These are phyloP conservation scores for Bipolaris zeicola DNA, from an alignment of 2,329 filamentous ascomycete species.

Conservation along the genomic window DNA sequence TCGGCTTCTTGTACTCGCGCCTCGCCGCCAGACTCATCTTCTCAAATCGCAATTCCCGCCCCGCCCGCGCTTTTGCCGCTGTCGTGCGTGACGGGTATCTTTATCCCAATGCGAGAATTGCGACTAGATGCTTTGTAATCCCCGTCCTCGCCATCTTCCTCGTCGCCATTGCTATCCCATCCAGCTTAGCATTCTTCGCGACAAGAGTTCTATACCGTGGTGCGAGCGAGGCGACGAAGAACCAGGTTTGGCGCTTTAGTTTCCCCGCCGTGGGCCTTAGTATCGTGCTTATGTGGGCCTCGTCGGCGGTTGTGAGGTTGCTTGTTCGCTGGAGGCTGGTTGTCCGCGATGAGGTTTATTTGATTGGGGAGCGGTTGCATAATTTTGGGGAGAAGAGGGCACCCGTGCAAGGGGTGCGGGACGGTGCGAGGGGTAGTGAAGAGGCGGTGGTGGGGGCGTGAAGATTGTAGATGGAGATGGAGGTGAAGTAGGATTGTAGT, in stretches of 20 bases:
- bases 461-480: too few species aligned
- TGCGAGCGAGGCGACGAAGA: conserved; percentile 57
- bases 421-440: neutral
- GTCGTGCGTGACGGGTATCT: conserved; percentile 74
- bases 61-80: conserved; percentile 74
- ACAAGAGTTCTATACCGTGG: conserved; percentile 50
- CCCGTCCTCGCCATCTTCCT: conserved; percentile 69
- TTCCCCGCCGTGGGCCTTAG: conserved; percentile 69
- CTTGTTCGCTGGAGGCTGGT: conserved; percentile 77
- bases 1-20: conserved; percentile 89
- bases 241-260: conserved; percentile 66
- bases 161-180: conserved; percentile 68
- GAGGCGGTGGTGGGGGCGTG: neutral
- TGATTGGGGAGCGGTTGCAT: conserved; percentile 92
- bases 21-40: conserved; percentile 73
- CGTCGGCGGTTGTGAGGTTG: conserved; percentile 59
- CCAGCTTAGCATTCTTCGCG: conserved; percentile 61
- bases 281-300: conserved; percentile 55
- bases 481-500: too few species aligned
- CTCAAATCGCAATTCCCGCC: conserved; percentile 70
- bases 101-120: conserved; percentile 75
- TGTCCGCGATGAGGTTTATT: conserved; percentile 92
- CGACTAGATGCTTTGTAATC: conserved; percentile 86
- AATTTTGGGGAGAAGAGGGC: conserved; percentile 75
- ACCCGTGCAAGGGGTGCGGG: neutral